A percentile compares a stretch with the other conserved stretches of the same genome.
Conservation (phyloP, 345 rosid species). For the Ricinus communis region DNA sequence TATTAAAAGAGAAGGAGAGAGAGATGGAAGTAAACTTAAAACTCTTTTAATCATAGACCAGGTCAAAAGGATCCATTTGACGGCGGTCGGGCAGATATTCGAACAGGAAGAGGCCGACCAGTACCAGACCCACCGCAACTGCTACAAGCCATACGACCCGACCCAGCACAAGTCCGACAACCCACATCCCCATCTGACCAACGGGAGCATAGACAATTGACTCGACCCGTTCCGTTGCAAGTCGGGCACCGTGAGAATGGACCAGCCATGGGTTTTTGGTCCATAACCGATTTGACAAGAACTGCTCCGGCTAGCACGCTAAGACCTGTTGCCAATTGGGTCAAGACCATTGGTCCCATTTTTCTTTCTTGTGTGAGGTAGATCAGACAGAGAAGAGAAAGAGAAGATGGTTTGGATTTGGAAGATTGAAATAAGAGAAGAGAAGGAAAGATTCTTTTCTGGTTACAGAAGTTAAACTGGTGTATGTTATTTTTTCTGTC, state of each 20-base stretch:
- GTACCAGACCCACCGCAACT: conserved; percentile 93
- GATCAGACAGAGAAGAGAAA: not conserved
- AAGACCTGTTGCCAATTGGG: conserved; percentile 79
- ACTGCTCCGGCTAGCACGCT: conserved; percentile 89
- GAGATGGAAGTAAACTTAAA: not conserved
- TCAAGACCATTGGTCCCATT: conserved; percentile 76
- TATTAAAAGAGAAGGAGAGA: not conserved
- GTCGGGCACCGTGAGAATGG: conserved; percentile 60
- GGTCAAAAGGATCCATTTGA: conserved; percentile 34
- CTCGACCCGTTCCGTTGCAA: conserved; percentile 88
- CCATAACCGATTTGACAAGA: conserved; percentile 76
- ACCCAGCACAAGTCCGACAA: conserved; percentile 84
- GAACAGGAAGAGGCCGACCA: conserved; percentile 83
- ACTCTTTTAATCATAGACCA: conserved; percentile 8
- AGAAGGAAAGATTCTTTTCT: not conserved
- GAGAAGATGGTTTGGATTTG: not conserved
- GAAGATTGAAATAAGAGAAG: not conserved
- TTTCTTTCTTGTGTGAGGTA: not conserved
- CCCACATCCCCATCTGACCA: conserved; percentile 97
- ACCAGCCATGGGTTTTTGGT: conserved; percentile 89
- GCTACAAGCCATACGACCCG: conserved; percentile 74
- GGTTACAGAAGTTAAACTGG: not conserved
- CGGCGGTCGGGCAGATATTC: conserved; percentile 55
- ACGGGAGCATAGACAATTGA: conserved; percentile 67
- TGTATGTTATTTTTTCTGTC: not conserved